Base-by-base conservation (phyloP, 106 monocot species). In the Narthecium ossifragum region DNA sequence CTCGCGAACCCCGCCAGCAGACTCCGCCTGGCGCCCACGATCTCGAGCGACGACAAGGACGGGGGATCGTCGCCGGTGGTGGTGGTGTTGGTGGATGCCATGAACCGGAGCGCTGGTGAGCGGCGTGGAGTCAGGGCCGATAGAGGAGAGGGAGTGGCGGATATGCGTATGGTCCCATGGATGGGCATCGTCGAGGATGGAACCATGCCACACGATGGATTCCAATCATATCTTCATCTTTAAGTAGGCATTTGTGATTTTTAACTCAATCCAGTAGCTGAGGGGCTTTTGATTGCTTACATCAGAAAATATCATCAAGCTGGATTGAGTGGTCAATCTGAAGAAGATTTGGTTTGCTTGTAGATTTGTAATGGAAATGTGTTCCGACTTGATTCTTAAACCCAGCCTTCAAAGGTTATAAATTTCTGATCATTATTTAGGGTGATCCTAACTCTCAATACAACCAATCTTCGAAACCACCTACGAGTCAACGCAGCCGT, bases 1-100 rank as follows among this genome's bases (percentile, higher is more conserved):
- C 80, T 78, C 28, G 37, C 23, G 67, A 88, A 81, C 28, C 54
- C 2, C 58, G 78, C 73, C 47, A 96, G 78, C 36, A 90, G 45
- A 8, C 59, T 47, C 14, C 64, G 28, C 39, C 70, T 50, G 34
- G 67, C 53, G 26, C 90, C 96, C 76, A 81, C 27, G 71, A 90
- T 49, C 70, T 94, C 89, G 59, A 94, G 83, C 28, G 45, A 60
- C n/a, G n/a, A n/a, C n/a, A n/a, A n/a, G 18, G 60, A 8, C 24
- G 10, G 13, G 8, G 59, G 31, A 20, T 1, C 8, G 21, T n/a
- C 22, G 1, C 12, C 10, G 58, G 49, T 22, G 24, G 5, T 25
- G 34, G 21, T 17, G 14, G 12, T 18, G 34, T 34, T 24, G 18
- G 39, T 21, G 26, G 43, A 61, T 12, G 46, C 43, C 46, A 61